Percentiles rank a stretch among this genome's conserved stretches.
Conservation (phyloP, 75 land plant species). For the Pseudotsuga menziesii region DNA sequence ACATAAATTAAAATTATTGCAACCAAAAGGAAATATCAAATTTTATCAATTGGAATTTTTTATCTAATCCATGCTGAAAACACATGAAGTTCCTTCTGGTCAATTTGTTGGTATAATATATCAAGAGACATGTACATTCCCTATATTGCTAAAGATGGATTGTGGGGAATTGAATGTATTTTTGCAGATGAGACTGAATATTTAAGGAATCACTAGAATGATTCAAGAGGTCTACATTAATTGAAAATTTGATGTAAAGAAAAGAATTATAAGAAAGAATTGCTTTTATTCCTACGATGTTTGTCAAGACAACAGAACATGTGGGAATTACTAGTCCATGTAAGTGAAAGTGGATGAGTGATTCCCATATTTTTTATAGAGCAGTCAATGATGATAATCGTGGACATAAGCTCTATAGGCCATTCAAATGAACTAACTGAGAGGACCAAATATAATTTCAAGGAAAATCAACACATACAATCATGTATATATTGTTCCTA, state of each 20-base stretch:
- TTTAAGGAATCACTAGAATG: background rate
- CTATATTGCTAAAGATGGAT: background rate
- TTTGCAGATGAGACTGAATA: too few relatives aligned
- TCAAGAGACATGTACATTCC: too few relatives aligned
- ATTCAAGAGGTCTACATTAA: background rate
- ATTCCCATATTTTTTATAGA: constrained; percentile 96
- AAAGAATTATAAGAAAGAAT: background rate
- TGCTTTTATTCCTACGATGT: background rate
- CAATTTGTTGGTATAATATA: too few relatives aligned
- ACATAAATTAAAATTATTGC: background rate
- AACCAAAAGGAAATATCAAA: background rate
- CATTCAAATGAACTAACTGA: constrained; percentile 3
- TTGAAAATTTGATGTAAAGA: background rate
- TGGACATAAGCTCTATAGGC: constrained; percentile 85
- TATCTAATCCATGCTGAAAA: too few relatives aligned
- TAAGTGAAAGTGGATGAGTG: constrained; percentile 92
- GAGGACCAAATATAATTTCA: background rate
- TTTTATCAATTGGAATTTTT: too few relatives aligned
- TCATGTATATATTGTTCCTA: constrained; percentile 11
- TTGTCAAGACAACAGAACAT: background rate
- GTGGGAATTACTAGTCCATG: too few relatives aligned
- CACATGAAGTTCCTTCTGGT: too few relatives aligned
- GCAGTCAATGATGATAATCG: constrained; percentile 96
- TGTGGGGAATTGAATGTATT: too few relatives aligned
- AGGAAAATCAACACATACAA: constrained; percentile 5